Evolutionary conservation across 1,284 basidiomycete genomes (phyloP).

Genomic region (Apiotrichum siamense): DNA sequence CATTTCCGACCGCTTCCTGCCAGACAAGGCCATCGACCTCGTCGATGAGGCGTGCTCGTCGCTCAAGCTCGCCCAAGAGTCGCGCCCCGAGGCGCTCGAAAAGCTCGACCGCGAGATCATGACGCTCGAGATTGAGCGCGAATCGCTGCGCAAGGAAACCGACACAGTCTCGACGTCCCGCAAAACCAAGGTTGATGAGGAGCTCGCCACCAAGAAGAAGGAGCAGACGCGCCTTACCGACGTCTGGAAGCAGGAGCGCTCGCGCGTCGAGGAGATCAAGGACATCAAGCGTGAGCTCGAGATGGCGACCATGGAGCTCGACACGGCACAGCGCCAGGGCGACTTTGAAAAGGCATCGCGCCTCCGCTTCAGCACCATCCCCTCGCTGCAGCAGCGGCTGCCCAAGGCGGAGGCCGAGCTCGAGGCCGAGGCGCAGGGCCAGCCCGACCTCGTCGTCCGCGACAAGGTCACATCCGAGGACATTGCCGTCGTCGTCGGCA

Average conservation of each 20-base stretch:
- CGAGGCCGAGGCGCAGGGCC: constrained; percentile 48
- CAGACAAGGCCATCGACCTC: constrained; percentile 78
- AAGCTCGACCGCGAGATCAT: constrained; percentile 74
- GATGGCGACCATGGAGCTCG: constrained; percentile 73
- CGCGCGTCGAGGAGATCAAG: constrained; percentile 69
- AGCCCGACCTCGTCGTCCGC: constrained; percentile 60
- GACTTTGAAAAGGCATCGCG: constrained; percentile 74
- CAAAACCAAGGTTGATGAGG: constrained; percentile 55
- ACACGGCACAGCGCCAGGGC: constrained; percentile 78
- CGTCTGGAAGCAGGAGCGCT: constrained; percentile 72
- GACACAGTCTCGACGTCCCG: constrained; percentile 76
- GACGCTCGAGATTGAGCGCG: constrained; percentile 82
- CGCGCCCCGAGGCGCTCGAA: constrained; percentile 80
- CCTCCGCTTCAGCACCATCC: constrained; percentile 76
- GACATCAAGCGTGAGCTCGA: constrained; percentile 70
- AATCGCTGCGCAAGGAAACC: constrained; percentile 79
- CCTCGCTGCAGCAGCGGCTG: constrained; percentile 67
- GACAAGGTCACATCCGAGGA: constrained; percentile 83
- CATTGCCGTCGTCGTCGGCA: constrained; percentile 81
- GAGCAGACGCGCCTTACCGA: constrained; percentile 58
- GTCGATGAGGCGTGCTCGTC: constrained; percentile 85
- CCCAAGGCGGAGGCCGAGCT: constrained; percentile 58
- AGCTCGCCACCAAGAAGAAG: constrained; percentile 62
- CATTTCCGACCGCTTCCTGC: constrained; percentile 72
- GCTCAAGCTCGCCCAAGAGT: constrained; percentile 83